Base-by-base conservation (phyloP, 768 basidiomycete species). In the Suillus sp. region DNA sequence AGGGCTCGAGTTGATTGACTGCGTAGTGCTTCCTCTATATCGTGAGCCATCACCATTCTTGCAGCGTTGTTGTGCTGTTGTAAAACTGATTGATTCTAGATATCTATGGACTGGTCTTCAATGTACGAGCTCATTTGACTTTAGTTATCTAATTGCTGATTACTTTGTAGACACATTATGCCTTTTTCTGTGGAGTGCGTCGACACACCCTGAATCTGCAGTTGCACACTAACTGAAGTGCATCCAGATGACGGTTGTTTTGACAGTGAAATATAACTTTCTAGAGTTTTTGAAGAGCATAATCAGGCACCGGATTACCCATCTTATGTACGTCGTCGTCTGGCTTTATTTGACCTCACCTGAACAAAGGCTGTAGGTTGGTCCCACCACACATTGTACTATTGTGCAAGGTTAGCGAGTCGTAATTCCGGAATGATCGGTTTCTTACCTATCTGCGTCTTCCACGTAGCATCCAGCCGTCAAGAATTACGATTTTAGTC, bases 71-170 rank as follows among this genome's bases (percentile, higher is more conserved):
- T 54, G 53, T 40, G 25, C 40, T 35, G 34, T 35, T 40, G 25
- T 40, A 18, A 57, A 40, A 54, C 55, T 16, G 40, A 13, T 43
- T 25, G 55, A 63, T 42, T 62, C 71, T 65, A 85, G 88, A 90
- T 68, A 88, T 89, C 9, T 90, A 89, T 70, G 88, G 89, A 18
- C 71, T 90, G 27, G 81, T 88, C 22, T 81, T 87, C 62, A 85
- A 83, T 71, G 83, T 86, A 59, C 65, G 56, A 40, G 80, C 14
- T 66, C 20, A 16, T 71, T 50, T 5, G 37, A 22, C 59, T 22
- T 35, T 25, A 54, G 1, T 20, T 22, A 4, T 3, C 9, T 11
- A 37, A 14, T 42, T 59, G 1, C 34, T 34, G 74, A 73, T 75
- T 61, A 73, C 75, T 55, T 76, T 71, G 25, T 60, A 88, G 87